Evolutionary conservation across 2,329 filamentous ascomycete genomes (phyloP).

Genomic region (Penicillium verrucosum): DNA sequence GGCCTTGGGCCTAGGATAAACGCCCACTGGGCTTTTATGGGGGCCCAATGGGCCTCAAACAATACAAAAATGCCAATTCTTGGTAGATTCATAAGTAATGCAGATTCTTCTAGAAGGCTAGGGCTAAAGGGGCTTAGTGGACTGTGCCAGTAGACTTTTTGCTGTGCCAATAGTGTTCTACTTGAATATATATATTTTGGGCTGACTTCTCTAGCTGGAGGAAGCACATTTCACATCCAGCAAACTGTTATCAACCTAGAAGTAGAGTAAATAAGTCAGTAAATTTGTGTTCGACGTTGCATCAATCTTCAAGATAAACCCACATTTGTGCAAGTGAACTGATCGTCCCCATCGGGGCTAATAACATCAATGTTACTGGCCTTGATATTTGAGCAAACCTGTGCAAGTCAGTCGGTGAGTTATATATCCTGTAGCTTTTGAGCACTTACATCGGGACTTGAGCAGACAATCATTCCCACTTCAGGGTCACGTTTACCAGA

Average conservation of each 20-base stretch:
- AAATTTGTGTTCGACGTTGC: background rate
- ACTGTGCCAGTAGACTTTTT: no score
- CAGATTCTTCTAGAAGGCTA: no score
- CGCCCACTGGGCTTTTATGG: no score
- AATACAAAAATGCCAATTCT: no score
- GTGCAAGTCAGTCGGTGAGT: background rate
- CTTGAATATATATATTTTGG: background rate
- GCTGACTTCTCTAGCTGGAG: background rate
- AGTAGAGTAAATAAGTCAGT: background rate
- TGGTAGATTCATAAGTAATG: no score
- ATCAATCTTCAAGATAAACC: constrained; percentile 6
- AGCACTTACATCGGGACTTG: constrained; percentile 47
- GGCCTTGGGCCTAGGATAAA: no score
- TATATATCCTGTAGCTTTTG: background rate
- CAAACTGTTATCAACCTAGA: background rate
- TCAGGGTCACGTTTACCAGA: constrained; percentile 44
- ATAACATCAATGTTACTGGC: constrained; percentile 47
- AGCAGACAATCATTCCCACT: constrained; percentile 50
- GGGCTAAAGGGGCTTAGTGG: no score
- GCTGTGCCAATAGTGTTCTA: no score
- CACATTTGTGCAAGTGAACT: constrained; percentile 47
- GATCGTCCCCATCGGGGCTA: constrained; percentile 46
- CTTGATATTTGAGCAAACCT: constrained; percentile 49
- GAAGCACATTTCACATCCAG: background rate
- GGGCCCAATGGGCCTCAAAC: no score